phyloP scores from a whole-genome alignment of 345 rosid species.

The Erodium maritimum region DNA sequence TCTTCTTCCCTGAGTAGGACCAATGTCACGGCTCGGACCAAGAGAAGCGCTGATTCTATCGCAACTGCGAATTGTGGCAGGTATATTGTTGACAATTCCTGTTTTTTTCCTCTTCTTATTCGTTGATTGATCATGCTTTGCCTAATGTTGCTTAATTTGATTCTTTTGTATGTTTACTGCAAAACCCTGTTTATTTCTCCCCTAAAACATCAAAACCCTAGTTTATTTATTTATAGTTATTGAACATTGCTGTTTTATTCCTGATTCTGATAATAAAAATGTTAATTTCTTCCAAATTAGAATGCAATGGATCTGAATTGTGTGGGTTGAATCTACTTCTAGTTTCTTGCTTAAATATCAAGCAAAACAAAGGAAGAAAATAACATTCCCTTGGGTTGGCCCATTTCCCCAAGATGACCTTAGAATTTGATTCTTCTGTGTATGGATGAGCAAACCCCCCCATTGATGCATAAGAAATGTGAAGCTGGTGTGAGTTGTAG shows the following conservation, averaged over 20 bases:
- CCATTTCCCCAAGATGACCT: no score
- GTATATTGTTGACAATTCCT: not conserved
- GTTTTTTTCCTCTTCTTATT: not conserved
- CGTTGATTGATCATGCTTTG: not conserved
- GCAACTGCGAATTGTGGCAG: constrained; percentile 3
- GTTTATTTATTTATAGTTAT: no score
- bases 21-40: constrained; percentile 38
- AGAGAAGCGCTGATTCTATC: constrained; percentile 63
- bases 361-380: no score
- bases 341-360: no score
- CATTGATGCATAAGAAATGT: no score
- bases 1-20: constrained; percentile 22
- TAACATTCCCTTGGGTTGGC: not conserved
- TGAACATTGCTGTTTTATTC: not conserved
- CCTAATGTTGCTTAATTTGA: no score
- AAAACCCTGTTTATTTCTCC: not conserved
- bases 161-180: not conserved
- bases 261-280: not conserved
- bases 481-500: not conserved
- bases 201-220: not conserved
- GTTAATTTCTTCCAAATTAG: no score
- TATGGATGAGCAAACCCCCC: not conserved
- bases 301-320: no score
- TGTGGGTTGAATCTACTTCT: no score
- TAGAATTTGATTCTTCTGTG: no score